Conservation (phyloP, 768 basidiomycete genomes). For the Amyloporia xantha region DNA sequence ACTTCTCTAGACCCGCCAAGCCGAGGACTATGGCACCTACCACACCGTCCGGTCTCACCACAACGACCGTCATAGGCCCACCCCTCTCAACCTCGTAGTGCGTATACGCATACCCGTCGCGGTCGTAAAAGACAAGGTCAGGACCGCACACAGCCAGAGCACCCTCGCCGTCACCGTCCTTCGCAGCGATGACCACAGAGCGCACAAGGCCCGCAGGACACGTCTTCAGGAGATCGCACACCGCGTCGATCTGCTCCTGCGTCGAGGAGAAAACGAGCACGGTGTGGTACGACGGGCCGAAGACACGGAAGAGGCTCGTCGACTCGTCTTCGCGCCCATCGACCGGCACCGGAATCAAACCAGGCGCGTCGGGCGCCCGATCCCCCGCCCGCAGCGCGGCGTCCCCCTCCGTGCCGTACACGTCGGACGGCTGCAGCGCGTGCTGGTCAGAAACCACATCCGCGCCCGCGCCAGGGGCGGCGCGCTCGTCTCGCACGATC, state of each 20-base stretch:
- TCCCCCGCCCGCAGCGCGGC: constrained; percentile 28
- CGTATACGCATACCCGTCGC: constrained; percentile 6
- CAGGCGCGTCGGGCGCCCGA: constrained; percentile 39
- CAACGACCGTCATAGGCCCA: background rate
- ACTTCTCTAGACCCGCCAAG: background rate
- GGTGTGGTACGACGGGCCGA: constrained; percentile 23
- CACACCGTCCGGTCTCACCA: constrained; percentile 3
- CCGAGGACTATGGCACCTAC: constrained; percentile 1
- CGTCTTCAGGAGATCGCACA: background rate
- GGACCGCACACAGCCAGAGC: background rate
- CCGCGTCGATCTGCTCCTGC: too few species aligned
- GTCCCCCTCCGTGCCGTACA: background rate
- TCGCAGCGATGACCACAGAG: background rate
- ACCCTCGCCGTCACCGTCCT: background rate
- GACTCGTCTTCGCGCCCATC: constrained; percentile 4
- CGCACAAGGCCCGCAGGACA: background rate
- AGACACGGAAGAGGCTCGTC: constrained; percentile 23
- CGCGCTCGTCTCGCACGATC: constrained; percentile 35
- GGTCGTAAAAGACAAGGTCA: background rate
- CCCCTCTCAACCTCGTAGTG: background rate
- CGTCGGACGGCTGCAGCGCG: too few species aligned
- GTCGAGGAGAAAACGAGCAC: constrained; percentile 26
- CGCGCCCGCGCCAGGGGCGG: background rate
- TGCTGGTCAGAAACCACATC: background rate
- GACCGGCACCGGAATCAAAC: constrained; percentile 7